Evolutionary conservation across 495 filamentous ascomycete species (phyloP).

Genomic region (Penicillium soppii): DNA sequence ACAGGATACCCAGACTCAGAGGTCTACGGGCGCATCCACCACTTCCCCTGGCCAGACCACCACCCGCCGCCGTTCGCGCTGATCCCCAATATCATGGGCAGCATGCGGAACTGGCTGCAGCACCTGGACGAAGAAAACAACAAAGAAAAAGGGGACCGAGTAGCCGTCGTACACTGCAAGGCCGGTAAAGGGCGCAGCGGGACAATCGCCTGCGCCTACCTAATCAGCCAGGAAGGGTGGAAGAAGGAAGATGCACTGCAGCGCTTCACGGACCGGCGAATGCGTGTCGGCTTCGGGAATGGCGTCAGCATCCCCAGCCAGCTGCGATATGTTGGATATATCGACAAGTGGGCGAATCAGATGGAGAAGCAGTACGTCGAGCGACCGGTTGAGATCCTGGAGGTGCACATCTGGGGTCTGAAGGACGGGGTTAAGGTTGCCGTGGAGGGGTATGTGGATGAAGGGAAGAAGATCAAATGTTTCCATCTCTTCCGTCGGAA

Average conservation of each 20-base stretch:
- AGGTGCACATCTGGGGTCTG: conserved; percentile 88
- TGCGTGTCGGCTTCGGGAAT: conserved; percentile 82
- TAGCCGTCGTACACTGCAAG: conserved; percentile 94
- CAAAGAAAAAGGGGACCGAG: conserved; percentile 44
- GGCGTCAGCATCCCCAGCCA: conserved; percentile 95
- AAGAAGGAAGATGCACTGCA: conserved; percentile 71
- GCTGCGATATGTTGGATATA: conserved; percentile 83
- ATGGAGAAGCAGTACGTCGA: conserved; percentile 79
- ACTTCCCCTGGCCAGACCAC: conserved; percentile 96
- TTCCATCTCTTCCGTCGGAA: conserved; percentile 75
- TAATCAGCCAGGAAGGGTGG: conserved; percentile 91
- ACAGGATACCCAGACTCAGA: conserved; percentile 91
- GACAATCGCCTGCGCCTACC: conserved; percentile 81
- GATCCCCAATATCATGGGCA: conserved; percentile 82
- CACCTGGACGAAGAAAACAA: conserved; percentile 40
- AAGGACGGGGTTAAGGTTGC: conserved; percentile 83
- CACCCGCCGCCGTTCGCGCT: conserved; percentile 92
- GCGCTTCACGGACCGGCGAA: conserved; percentile 82
- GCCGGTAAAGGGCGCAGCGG: conserved; percentile 94
- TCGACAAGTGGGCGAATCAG: conserved; percentile 77
- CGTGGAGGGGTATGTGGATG: conserved; percentile 81
- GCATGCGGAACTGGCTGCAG: conserved; percentile 84
- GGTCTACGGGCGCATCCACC: conserved; percentile 77
- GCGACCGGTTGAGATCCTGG: conserved; percentile 76
- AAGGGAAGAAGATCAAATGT: conserved; percentile 80